Base-by-base conservation (phyloP, 2,329 filamentous ascomycete genomes). In the Fusarium temperatum region DNA sequence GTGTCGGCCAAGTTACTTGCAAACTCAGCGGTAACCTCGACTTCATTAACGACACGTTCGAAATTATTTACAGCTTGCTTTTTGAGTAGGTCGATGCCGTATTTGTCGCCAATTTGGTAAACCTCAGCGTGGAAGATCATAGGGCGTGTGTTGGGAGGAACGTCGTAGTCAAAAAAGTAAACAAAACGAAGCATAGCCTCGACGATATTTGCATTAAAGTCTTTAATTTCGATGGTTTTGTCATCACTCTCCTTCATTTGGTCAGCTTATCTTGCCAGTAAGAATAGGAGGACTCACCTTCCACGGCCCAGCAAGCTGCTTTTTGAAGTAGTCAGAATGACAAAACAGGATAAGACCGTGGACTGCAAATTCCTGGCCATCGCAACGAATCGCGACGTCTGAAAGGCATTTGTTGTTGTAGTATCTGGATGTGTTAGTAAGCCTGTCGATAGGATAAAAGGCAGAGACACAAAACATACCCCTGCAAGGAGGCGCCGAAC, bases 231-330 rank as follows among this genome's bases (percentile, higher is more conserved):
- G 6, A 42, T 8, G 0, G 13, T 12, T 9, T 15, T 18, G 1
- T 64, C 30, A 1, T 9, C 2, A 2, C 30, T 63, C 12, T 64
- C 44, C 61, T 50, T 15, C 3, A 3, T 17, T 4, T 1, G 1
- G 3, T 63, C 3, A 62, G 20, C 6, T 6, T 18, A 0, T 5
- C 0, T 18, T 5, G 3, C 4, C 3, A 11, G 6, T 20, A 2
- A 8, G 2, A 9, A 8, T n/a, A 10, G 14, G 20, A 14, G 36
- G 5, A n/a, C 36, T 7, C 3, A 53, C 66, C 54, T 39, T 70
- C 66, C 68, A 70, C 9, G 42, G 41, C 3, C 64, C 69, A 1
- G 28, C 14, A 0, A 70, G 11, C 4, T 70, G 48, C 8, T 17
- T 70, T 0, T 13, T 3, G 3, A 73, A 73, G 15, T 62, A 73